Evolutionary conservation across 192 early-diverging fungal species (phyloP), one percentile per base, ranked within the genome.

Genomic region (Gonapodya sp.): DNA sequence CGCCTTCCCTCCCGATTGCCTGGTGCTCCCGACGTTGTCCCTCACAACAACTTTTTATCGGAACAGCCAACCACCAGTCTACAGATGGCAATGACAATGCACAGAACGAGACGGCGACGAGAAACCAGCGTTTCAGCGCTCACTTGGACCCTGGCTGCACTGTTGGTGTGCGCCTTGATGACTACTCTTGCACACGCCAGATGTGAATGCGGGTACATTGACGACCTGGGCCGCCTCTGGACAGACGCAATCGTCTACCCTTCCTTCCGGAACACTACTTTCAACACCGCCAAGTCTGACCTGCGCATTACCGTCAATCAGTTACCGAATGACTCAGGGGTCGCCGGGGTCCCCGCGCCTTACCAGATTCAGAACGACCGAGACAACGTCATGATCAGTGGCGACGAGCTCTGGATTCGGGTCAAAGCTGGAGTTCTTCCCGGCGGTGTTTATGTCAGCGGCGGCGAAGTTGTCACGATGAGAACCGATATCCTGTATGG

Each of bases 61-160:
- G n/a, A n/a, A n/a, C n/a, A n/a, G n/a, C n/a, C n/a, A n/a, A n/a
- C n/a, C n/a, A n/a, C n/a, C n/a, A n/a, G n/a, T n/a, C n/a, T n/a
- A n/a, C n/a, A n/a, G n/a, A n/a, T n/a, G n/a, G n/a, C n/a, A n/a
- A n/a, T n/a, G n/a, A n/a, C n/a, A n/a, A n/a, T n/a, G n/a, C n/a
- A n/a, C n/a, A n/a, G n/a, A n/a, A n/a, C n/a, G 46, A 64, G 46
- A 64, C 46, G 46, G 46, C n/a, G n/a, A n/a, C 46, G 46, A 64
- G 8, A 8, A 8, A 16, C 46, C 8, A 8, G 8, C 46, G 46
- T 8, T 24, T 64, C 46, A 8, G 8, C 46, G 8, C 46, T 64
- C 46, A 24, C 46, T 16, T 24, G 46, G 8, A 24, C 46, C 8
- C 8, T 24, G 8, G 46, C 46, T 8, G 8, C 46, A 24, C 46